Base-by-base conservation (phyloP, 495 filamentous ascomycete genomes). In the Filosporella fistucella region DNA sequence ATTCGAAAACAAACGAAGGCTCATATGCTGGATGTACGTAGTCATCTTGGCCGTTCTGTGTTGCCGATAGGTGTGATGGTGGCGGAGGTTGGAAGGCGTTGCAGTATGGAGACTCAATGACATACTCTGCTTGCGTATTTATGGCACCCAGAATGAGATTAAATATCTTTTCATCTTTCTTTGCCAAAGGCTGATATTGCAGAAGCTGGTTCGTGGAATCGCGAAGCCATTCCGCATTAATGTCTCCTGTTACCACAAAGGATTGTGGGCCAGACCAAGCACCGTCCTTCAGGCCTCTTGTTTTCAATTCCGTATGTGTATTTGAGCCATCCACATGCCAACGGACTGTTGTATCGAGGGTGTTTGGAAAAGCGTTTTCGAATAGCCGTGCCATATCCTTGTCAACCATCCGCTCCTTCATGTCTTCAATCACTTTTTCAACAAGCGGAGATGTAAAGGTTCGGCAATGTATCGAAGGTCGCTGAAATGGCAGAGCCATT, bases 181-280 rank as follows among this genome's bases (percentile, higher is more conserved):
- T 84, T 1, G 91, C 89, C 16, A 99, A 71, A 1, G 72, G 61
- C 56, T 96, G 93, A 58, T 99, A 99, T 36, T 91, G 89, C 4
- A 79, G 76, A 13, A 99, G 65, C 62, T 99, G 93, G 67, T 97
- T 97, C 9, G 94, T 96, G 33, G 91, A 96, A 66, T 99, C 93
- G 40, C 93, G 84, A 34, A 99, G 69, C 93, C 93, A 99, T 67
- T 97, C 93, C 5, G 93, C 93, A 58, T 96, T 85, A 62, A 99
- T 99, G 59, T 99, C 93, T n/a, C 91, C 91, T 0, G 93, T 99
- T 37, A 99, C 94, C 51, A 99, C 86, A 64, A 99, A 99, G 28
- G 82, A 89, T 63, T 97, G 91, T 1, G 84, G 66, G 0, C 89
- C 91, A 47, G 84, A 74, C 90, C 90, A 95, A 49, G 77, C 71